Base-by-base conservation (phyloP, 495 filamentous ascomycete species). In the Staphylotrichum tortipilum region DNA sequence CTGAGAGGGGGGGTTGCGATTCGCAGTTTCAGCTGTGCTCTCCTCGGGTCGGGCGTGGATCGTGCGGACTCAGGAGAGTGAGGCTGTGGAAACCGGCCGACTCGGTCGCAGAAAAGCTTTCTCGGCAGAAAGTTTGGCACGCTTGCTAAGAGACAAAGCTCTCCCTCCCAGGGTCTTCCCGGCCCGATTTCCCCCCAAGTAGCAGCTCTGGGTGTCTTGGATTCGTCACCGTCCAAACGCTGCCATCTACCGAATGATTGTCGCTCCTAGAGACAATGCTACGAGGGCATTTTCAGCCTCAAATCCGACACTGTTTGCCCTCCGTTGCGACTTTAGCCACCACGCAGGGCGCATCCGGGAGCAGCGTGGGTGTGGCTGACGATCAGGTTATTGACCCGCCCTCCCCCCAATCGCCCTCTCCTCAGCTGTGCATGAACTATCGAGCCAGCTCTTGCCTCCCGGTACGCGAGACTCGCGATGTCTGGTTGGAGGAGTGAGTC, bases 181-280 rank as follows among this genome's bases (percentile, higher is more conserved):
- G 31, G 41, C 40, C 48, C 40, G 31, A 38, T 30, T 44, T 37
- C 24, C 31, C 7, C 26, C 17, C n/a, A n/a, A n/a, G n/a, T n/a
- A 50, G 4, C 9, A 17, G 23, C 26, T 17, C 14, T 50, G n/a
- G n/a, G 17, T 35, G 19, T 34, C 29, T 41, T 43, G 42, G 17
- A 26, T 24, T 4, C 38, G 9, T 24, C 21, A 2, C 14, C 24
- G 28, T 29, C n/a, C 23, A 42, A 11, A 29, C 7, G n/a, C 33
- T 14, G 31, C 21, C 1, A 28, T 18, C 29, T 10, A 50, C n/a
- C n/a, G n/a, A n/a, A n/a, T n/a, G n/a, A n/a, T n/a, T n/a, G n/a
- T n/a, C n/a, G n/a, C n/a, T n/a, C n/a, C n/a, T n/a, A n/a, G n/a
- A 18, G 22, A 50, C 47, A 50, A 50, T 50, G 30, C 37, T 35